Conservation (phyloP, 352 stramenopile genomes). For the Pythium chondricola region DNA sequence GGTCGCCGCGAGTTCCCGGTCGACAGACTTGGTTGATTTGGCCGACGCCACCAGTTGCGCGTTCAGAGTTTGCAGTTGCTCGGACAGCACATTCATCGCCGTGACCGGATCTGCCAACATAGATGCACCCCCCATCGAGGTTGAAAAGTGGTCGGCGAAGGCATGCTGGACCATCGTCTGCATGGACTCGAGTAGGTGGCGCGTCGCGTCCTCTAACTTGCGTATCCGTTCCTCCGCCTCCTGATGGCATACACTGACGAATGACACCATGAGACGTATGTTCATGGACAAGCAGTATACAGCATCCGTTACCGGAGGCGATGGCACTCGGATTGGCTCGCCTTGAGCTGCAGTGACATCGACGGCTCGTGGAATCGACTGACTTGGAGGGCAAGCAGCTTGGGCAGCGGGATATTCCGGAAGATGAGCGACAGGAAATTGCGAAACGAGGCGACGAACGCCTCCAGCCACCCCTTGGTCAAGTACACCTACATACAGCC, state of each 20-base stretch:
- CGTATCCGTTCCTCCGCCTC: conserved; percentile 51
- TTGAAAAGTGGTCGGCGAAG: conserved; percentile 55
- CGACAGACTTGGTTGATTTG: not conserved
- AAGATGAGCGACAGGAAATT: conserved; percentile 82
- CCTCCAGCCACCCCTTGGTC: conserved; percentile 59
- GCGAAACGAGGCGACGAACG: conserved; percentile 64
- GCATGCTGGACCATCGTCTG: conserved; percentile 62
- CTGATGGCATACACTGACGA: conserved; percentile 30
- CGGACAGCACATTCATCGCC: conserved; percentile 2
- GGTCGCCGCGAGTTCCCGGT: not conserved
- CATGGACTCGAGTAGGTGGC: conserved; percentile 51
- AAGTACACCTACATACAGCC: conserved; percentile 42
- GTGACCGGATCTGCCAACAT: not conserved
- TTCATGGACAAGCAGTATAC: not conserved
- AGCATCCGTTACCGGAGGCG: conserved; percentile 31
- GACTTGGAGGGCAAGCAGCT: conserved; percentile 71
- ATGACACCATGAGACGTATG: not conserved
- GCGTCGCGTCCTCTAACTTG: conserved; percentile 52
- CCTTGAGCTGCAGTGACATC: conserved; percentile 59
- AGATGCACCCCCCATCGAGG: not conserved
- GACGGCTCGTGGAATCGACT: conserved; percentile 60
- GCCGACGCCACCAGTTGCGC: not conserved
- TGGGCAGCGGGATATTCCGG: conserved; percentile 59
- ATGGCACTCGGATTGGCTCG: conserved; percentile 65
- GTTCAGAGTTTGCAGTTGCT: conserved; percentile 6